A percentile compares a stretch with the other conserved stretches of the same genome.
These are phyloP conservation scores for Areca catechu DNA, from an alignment of 176 grass and related monocot genomes.

Conservation along the genomic window DNA sequence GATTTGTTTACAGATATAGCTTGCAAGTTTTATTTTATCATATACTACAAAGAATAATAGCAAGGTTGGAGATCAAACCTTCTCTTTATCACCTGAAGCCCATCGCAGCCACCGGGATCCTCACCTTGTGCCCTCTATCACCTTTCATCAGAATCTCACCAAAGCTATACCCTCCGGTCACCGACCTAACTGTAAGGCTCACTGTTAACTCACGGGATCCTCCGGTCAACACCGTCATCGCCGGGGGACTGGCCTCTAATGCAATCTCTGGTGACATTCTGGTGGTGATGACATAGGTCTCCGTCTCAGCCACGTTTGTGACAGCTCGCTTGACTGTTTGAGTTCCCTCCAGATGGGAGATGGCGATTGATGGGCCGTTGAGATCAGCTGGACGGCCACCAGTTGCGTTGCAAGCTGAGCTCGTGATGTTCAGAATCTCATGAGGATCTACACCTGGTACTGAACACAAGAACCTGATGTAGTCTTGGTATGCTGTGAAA, in stretches of 20 bases:
- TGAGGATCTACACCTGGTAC: conserved; percentile 44
- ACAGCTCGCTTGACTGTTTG: conserved; percentile 51
- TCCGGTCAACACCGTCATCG: conserved; percentile 50
- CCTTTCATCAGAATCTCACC: conserved; percentile 91
- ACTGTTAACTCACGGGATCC: conserved; percentile 42
- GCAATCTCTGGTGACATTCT: conserved; percentile 62
- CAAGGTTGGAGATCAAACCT: not conserved
- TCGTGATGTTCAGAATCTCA: conserved; percentile 68
- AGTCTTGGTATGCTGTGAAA: conserved; percentile 69
- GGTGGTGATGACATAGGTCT: conserved; percentile 71
- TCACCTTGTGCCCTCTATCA: conserved; percentile 63
- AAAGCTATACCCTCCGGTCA: conserved; percentile 68
- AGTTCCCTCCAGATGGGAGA: conserved; percentile 62
- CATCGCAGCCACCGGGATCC: conserved; percentile 79
- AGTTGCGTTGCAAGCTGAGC: conserved; percentile 41
- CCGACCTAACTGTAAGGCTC: conserved; percentile 63
- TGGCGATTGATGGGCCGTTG: conserved; percentile 72
- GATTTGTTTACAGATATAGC: not conserved
- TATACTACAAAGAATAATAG: conserved; percentile 9
- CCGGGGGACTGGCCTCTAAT: conserved; percentile 49
- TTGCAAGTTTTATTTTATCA: not conserved
- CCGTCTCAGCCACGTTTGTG: conserved; percentile 46
- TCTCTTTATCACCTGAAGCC: conserved; percentile 29
- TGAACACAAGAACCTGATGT: conserved; percentile 84
- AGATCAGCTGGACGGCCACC: conserved; percentile 46